Percentiles rank a stretch among this genome's conserved stretches.
Evolutionary conservation across 148 eudicot genomes (phyloP).

Genomic region (Vaccinium corymbosum): DNA sequence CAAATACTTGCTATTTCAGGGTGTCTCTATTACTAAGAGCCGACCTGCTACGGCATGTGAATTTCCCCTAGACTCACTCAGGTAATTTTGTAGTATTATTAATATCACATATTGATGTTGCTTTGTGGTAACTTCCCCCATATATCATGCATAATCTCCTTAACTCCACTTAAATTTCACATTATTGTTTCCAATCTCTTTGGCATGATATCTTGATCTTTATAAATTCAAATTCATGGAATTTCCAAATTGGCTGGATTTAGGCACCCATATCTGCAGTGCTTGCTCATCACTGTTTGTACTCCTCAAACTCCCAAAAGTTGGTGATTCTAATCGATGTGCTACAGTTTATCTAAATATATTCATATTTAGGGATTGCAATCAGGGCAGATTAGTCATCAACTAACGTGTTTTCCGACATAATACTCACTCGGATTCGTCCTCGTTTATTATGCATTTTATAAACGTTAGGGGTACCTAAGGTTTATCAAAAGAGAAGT

Average conservation of each 20-base stretch:
- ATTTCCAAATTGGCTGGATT: neutral
- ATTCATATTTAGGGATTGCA: too few species aligned
- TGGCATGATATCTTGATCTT: neutral
- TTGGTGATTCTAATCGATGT: too few species aligned
- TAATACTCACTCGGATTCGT: too few species aligned
- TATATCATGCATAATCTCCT: neutral
- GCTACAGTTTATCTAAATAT: too few species aligned
- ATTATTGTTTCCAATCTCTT: neutral
- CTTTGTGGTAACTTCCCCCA: neutral
- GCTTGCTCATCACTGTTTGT: too few species aligned
- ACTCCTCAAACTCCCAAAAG: too few species aligned
- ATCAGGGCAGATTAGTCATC: too few species aligned
- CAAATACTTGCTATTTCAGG: conserved; percentile 39
- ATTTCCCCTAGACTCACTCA: too few species aligned
- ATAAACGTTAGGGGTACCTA: too few species aligned
- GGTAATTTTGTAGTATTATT: neutral
- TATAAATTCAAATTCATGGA: neutral
- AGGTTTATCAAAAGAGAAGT: neutral
- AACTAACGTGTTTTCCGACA: neutral
- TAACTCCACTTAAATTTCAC: neutral
- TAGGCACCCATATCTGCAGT: too few species aligned
- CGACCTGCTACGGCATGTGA: too few species aligned
- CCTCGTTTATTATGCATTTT: too few species aligned
- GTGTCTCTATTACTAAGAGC: neutral
- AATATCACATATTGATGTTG: neutral